These are phyloP conservation scores for Chionographis japonica DNA, from an alignment of 106 monocot genomes.

Conservation along the genomic window DNA sequence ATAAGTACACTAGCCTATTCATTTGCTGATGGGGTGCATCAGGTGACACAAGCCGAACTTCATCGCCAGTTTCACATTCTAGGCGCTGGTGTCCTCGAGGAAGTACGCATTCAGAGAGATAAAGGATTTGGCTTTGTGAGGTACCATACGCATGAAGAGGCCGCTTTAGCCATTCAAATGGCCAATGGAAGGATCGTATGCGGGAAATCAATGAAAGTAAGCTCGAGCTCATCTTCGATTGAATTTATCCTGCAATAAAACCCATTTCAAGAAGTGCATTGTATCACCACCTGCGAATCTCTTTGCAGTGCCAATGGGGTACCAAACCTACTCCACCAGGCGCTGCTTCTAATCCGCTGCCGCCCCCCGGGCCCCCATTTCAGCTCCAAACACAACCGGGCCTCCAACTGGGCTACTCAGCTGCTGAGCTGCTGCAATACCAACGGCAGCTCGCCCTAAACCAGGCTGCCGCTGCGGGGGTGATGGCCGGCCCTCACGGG, in stretches of 20 bases:
- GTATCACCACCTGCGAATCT: background rate
- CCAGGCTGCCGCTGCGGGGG: constrained; percentile 37
- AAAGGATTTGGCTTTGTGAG: constrained; percentile 91
- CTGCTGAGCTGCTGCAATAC: constrained; percentile 59
- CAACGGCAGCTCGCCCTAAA: constrained; percentile 53
- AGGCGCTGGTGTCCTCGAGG: constrained; percentile 60
- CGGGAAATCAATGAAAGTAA: constrained; percentile 77
- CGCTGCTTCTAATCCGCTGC: constrained; percentile 55
- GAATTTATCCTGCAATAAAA: too few species aligned
- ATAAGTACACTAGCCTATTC: too few species aligned
- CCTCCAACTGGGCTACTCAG: constrained; percentile 40
- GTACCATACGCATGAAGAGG: constrained; percentile 59
- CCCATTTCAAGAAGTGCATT: background rate
- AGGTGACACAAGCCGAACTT: constrained; percentile 75
- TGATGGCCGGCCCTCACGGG: constrained; percentile 50
- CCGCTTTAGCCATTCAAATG: constrained; percentile 68
- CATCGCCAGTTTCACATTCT: constrained; percentile 72
- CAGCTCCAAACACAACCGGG: constrained; percentile 35
- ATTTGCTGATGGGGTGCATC: constrained; percentile 1
- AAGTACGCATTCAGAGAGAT: constrained; percentile 71
- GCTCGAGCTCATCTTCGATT: background rate
- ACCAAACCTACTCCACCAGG: constrained; percentile 70
- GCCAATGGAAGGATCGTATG: constrained; percentile 63
- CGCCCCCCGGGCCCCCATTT: constrained; percentile 43
- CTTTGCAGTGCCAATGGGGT: constrained; percentile 70